phyloP scores from a whole-genome alignment of 345 rosid species.

The Hypericum androsaemum region DNA sequence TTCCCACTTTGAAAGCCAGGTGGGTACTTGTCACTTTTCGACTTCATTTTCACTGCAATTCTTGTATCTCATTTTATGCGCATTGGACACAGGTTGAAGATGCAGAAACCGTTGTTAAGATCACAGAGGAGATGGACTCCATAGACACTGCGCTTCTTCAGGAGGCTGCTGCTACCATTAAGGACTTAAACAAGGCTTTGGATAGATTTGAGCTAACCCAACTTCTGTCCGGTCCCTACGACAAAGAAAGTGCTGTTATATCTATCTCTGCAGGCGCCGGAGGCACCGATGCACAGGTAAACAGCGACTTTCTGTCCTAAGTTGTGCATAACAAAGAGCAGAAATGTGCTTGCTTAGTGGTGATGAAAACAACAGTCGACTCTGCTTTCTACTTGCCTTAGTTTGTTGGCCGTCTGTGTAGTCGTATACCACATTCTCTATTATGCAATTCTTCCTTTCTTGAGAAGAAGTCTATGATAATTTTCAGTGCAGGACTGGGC shows the following conservation, averaged over 20 bases:
- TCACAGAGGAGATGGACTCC: constrained; percentile 92
- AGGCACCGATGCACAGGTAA: constrained; percentile 98
- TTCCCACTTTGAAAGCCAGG: constrained; percentile 64
- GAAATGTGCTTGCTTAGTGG: too few species aligned
- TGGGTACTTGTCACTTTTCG: constrained; percentile 8
- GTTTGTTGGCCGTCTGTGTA: too few species aligned
- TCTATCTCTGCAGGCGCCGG: constrained; percentile 94
- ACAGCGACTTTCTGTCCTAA: constrained; percentile 10
- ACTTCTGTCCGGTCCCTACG: constrained; percentile 91
- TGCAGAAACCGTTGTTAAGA: constrained; percentile 67
- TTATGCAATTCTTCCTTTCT: constrained; percentile 9
- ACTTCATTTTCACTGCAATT: background rate
- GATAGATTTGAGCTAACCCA: constrained; percentile 76
- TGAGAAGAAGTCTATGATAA: constrained; percentile 24
- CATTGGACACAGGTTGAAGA: constrained; percentile 63
- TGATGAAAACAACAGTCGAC: too few species aligned
- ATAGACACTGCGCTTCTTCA: constrained; percentile 70
- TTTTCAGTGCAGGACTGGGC: constrained; percentile 98
- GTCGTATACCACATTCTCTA: background rate
- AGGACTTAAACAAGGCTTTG: constrained; percentile 55
- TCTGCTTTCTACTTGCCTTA: too few species aligned
- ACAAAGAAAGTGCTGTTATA: constrained; percentile 85
- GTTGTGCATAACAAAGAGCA: too few species aligned
- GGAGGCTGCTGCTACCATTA: constrained; percentile 62
- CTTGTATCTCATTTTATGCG: constrained; percentile 5